Evolutionary conservation across 306 rosid species (phyloP).

Genomic region (Corylus heterophylla): DNA sequence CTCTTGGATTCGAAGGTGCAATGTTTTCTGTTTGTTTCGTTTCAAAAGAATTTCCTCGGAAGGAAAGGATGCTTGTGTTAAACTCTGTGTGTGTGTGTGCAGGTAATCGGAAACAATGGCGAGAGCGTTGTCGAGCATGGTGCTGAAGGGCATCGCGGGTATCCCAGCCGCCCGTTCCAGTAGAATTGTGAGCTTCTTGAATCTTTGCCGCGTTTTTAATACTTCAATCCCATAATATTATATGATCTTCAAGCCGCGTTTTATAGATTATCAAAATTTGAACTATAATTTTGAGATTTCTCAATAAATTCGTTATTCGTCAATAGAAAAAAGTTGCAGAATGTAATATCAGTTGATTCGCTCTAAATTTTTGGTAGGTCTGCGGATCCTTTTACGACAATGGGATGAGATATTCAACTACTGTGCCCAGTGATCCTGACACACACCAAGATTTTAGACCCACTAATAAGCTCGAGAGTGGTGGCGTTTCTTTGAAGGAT

Average conservation of each 20-base stretch:
- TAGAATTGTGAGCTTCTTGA: conserved; percentile 1
- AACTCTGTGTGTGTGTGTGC: not conserved
- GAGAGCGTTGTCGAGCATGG: not conserved
- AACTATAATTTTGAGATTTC: not conserved
- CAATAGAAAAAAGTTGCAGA: not conserved
- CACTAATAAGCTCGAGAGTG: conserved; percentile 51
- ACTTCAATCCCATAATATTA: not conserved
- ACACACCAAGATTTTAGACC: conserved; percentile 93
- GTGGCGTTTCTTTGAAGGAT: conserved; percentile 55
- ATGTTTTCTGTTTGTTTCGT: not conserved
- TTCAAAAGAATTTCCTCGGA: not conserved
- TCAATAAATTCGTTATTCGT: not conserved
- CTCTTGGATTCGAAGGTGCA: not conserved
- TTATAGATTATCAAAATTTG: not conserved
- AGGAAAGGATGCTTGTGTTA: not conserved
- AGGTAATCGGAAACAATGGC: not conserved
- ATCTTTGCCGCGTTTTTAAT: not conserved
- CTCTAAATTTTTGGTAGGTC: conserved; percentile 38
- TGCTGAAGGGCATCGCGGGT: conserved; percentile 5
- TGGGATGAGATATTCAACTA: conserved; percentile 50
- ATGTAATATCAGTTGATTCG: not conserved
- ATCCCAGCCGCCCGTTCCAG: not conserved
- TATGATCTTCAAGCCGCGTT: not conserved
- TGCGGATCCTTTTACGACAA: conserved; percentile 39
- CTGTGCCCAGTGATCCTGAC: conserved; percentile 62